Base-by-base conservation (phyloP, 164 flowering plant genomes). In the Nelumbo lutea region DNA sequence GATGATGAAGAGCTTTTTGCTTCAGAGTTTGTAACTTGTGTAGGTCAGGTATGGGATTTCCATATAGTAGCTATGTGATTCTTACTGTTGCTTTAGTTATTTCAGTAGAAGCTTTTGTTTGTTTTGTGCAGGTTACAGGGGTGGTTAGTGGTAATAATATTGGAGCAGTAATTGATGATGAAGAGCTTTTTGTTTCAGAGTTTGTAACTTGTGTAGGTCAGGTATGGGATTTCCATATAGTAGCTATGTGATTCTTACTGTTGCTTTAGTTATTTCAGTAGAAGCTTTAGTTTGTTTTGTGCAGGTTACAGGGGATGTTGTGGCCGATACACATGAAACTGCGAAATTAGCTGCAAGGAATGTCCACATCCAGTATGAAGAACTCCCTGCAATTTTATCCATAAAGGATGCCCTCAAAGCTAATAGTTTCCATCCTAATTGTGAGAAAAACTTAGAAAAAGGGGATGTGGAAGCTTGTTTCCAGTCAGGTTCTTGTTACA, bases 141-240 rank as follows among this genome's bases (percentile, higher is more conserved):
- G 27, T 27, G 27, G 27, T 27, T 10, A 94, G 90, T 59, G 71
- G 73, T 67, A 90, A 90, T 73, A 63, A 45, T 8, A 78, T 85
- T 75, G 98, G 98, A 44, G 85, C 98, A 42, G 81, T 83, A 55
- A 64, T 91, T 76, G 7, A 63, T 15, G 98, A 95, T 65, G 98
- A 95, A 75, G 97, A 91, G 71, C 76, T 92, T 69, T 90, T 90
- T 84, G 97, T 97, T 73, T 70, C 96, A 52, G 79, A 87, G 55
- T 46, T 74, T 77, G 97, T 95, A 66, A 91, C 97, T 72, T 91
- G 91, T 77, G 98, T 92, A 51, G 98, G 98, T 42, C 98, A 94
- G 96, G 98, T 91, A 76, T 67, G 39, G 42, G 61, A 11, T 40
- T 53, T 67, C 57, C 51, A 48, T 61, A 9, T 42, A 53, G 38